phyloP scores from a whole-genome alignment of 2,329 filamentous ascomycete species.

The Cadophora gregata region DNA sequence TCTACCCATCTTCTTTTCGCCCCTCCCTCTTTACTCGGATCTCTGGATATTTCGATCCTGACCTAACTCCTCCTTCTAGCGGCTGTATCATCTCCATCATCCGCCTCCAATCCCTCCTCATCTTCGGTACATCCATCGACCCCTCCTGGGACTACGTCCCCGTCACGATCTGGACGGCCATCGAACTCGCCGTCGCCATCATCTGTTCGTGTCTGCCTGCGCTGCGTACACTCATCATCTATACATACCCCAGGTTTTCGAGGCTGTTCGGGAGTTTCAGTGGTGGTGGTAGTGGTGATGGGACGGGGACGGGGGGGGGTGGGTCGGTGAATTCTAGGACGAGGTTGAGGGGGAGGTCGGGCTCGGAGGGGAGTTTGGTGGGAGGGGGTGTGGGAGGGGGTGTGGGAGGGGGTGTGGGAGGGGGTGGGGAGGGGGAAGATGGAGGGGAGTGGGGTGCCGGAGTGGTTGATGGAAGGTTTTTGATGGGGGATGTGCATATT shows the following conservation, averaged over 20 bases:
- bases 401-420: too few species aligned
- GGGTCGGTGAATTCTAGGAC: neutral
- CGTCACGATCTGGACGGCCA: conserved; percentile 43
- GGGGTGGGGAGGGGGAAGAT: too few species aligned
- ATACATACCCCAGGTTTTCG: conserved; percentile 4
- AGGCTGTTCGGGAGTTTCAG: too few species aligned
- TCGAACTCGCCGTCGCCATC: conserved; percentile 47
- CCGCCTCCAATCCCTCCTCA: conserved; percentile 26
- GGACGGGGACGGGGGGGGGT: neutral
- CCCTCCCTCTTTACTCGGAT: too few species aligned
- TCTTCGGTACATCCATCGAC: conserved; percentile 29
- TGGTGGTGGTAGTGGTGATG: neutral
- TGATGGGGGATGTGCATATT: conserved; percentile 11
- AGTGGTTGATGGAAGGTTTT: too few species aligned
- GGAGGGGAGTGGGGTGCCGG: too few species aligned
- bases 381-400: neutral
- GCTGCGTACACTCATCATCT: conserved; percentile 46
- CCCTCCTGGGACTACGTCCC: conserved; percentile 40
- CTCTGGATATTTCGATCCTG: neutral
- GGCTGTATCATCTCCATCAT: conserved; percentile 29
- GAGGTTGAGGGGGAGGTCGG: neutral
- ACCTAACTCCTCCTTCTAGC: neutral
- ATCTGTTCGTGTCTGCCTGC: conserved; percentile 51
- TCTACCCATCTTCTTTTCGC: too few species aligned
- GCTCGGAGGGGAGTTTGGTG: neutral